Base-by-base conservation (phyloP, 257 asterid genomes). In the Sherardia arvensis region DNA sequence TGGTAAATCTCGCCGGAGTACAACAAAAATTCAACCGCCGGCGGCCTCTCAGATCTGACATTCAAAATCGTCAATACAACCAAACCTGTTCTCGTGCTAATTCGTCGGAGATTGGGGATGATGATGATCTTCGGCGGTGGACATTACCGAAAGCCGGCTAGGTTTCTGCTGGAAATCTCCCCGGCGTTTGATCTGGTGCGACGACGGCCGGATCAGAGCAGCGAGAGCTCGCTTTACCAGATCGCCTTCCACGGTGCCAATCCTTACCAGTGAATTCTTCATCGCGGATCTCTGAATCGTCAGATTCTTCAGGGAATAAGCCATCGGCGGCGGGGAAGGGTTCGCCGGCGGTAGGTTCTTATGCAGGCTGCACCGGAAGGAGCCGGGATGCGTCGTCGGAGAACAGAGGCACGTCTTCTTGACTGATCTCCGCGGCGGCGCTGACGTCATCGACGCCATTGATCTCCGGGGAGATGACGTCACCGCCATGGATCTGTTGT, bases 311-410 rank as follows among this genome's bases (percentile, higher is more conserved):
- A 91, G 81, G 21, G 91, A 74, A 76, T 87, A 84, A 5, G 84
- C 71, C 7, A 75, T 64, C n/a, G 71, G 74, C 55, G 75, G 0
- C 65, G 62, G 63, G 66, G 77, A 32, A 55, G 49, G 70, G 49
- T 53, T 30, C 79, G 70, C 66, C 81, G 73, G 63, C 20, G 63
- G 51, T n/a, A 73, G 69, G 63, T 79, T 84, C 74, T 83, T 88
- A 66, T 91, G 98, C 80, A 88, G 26, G 30, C 96, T 87, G 40
- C 98, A 91, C 49, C 98, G 76, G 58, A 91, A 91, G 64, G 96
- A 91, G 15, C 98, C 98, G 7, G 95, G 92, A 75, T 91, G 98
- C 33, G 83, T 68, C 38, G 98, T 83, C 1, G 98, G 98, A 20
- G 98, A 88, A 71, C 98, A 91, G 76, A 88, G 22, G 67, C 98